Evolutionary conservation across 2,329 filamentous ascomycete genomes (phyloP).

Genomic region (Ascochyta rabiei): DNA sequence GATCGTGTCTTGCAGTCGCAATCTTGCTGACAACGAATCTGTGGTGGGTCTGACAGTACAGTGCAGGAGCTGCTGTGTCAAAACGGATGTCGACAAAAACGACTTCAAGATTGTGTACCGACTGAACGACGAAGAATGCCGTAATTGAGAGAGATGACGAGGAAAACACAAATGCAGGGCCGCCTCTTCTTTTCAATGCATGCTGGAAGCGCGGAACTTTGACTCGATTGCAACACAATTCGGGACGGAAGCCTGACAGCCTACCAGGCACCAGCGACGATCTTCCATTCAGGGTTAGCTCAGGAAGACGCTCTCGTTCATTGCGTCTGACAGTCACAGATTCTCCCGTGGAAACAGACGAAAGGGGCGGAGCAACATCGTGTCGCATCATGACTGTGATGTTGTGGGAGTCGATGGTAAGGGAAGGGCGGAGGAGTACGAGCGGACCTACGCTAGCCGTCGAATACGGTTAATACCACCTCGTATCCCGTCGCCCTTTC

Average conservation of each 20-base stretch:
- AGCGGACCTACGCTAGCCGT: neutral
- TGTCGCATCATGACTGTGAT: neutral
- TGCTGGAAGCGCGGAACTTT: neutral
- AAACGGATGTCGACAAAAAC: no score
- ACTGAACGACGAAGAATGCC: neutral
- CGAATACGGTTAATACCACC: neutral
- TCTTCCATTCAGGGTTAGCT: neutral
- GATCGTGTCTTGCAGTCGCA: neutral
- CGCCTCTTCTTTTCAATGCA: neutral
- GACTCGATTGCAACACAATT: neutral
- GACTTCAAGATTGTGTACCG: neutral
- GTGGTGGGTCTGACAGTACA: neutral
- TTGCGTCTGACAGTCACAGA: no score
- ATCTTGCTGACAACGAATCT: neutral
- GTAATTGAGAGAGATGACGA: neutral
- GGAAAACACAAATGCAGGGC: neutral
- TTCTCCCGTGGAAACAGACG: neutral
- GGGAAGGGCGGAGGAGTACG: neutral
- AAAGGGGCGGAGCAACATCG: neutral
- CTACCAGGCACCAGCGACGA: constrained; percentile 5
- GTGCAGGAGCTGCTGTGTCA: no score
- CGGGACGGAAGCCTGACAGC: constrained; percentile 1
- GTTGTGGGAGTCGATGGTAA: neutral
- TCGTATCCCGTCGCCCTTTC: neutral
- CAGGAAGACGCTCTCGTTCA: neutral